phyloP scores from a whole-genome alignment of 495 filamentous ascomycete species.

The Hypoxylon rickii region DNA sequence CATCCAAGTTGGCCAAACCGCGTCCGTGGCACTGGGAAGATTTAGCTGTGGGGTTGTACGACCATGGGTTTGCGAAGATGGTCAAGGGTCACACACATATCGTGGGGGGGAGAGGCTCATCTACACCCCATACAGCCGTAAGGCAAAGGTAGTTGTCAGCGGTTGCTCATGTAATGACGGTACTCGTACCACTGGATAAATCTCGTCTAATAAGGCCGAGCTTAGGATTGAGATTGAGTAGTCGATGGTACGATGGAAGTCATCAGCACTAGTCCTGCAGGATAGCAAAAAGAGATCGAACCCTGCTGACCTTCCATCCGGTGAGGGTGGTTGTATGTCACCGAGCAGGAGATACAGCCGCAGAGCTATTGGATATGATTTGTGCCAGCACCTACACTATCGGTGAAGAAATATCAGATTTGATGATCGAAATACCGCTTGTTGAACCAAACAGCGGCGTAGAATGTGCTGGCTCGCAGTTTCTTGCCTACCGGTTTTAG shows the following conservation, averaged over 20 bases:
- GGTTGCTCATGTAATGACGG: background rate
- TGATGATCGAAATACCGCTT: slow-evolving; percentile 9
- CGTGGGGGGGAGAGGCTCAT: slow-evolving; percentile 15
- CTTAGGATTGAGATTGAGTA: too few relatives aligned
- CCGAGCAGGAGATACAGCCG: slow-evolving; percentile 5
- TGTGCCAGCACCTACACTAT: slow-evolving; percentile 1
- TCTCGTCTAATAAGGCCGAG: too few relatives aligned
- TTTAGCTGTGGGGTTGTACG: slow-evolving; percentile 30
- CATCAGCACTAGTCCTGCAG: slow-evolving; percentile 17
- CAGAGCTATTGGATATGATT: slow-evolving; percentile 3
- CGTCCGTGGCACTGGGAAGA: slow-evolving; percentile 33
- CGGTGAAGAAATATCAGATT: slow-evolving; percentile 6
- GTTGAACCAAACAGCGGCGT: background rate
- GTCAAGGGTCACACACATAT: slow-evolving; percentile 11
- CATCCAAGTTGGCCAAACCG: slow-evolving; percentile 22
- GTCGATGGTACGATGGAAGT: too few relatives aligned
- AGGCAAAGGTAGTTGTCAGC: background rate
- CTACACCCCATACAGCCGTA: slow-evolving; percentile 2
- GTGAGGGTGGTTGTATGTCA: slow-evolving; percentile 10
- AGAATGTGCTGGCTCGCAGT: slow-evolving; percentile 2
- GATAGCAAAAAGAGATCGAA: background rate
- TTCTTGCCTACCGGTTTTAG: slow-evolving; percentile 13
- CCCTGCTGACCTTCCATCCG: slow-evolving; percentile 5
- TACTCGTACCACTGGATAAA: too few relatives aligned
- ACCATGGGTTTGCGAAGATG: slow-evolving; percentile 15